Evolutionary conservation across 2,329 filamentous ascomycete species (phyloP).

Genomic region (Botrytis galanthina): DNA sequence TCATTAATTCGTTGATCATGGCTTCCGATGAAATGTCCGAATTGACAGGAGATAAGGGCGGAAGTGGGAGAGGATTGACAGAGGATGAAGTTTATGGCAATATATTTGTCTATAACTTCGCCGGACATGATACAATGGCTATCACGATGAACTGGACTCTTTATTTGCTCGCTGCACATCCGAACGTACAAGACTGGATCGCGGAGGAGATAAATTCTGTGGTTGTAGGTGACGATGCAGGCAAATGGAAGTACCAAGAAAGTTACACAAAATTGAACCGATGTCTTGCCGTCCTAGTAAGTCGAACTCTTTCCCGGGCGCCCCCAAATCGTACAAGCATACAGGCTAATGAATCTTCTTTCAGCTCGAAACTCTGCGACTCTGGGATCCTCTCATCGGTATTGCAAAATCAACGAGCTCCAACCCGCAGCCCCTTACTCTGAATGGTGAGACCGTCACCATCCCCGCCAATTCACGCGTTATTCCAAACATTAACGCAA

Average conservation of each 20-base stretch:
- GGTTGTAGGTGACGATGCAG: conserved; percentile 29
- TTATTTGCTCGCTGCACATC: conserved; percentile 31
- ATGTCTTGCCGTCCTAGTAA: conserved; percentile 42
- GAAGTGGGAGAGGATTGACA: conserved; percentile 30
- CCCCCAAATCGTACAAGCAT: too few relatives aligned
- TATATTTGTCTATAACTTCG: conserved; percentile 38
- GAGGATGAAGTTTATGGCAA: conserved; percentile 40
- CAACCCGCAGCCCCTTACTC: neutral
- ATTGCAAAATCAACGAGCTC: neutral
- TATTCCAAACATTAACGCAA: neutral
- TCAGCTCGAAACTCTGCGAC: conserved; percentile 13
- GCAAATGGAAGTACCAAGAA: conserved; percentile 40
- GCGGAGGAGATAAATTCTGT: conserved; percentile 29
- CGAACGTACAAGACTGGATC: conserved; percentile 27
- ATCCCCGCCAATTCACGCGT: neutral
- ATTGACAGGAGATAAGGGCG: neutral
- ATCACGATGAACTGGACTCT: conserved; percentile 34
- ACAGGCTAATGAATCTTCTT: too few relatives aligned
- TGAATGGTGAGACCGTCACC: neutral
- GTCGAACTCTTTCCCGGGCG: too few relatives aligned
- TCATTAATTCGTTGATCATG: neutral
- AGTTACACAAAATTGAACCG: conserved; percentile 44
- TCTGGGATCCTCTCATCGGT: neutral
- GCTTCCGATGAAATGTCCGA: neutral
- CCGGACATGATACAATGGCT: conserved; percentile 39